These are phyloP conservation scores for Cercophora newfieldiana DNA, from an alignment of 495 filamentous ascomycete genomes.

Conservation along the genomic window DNA sequence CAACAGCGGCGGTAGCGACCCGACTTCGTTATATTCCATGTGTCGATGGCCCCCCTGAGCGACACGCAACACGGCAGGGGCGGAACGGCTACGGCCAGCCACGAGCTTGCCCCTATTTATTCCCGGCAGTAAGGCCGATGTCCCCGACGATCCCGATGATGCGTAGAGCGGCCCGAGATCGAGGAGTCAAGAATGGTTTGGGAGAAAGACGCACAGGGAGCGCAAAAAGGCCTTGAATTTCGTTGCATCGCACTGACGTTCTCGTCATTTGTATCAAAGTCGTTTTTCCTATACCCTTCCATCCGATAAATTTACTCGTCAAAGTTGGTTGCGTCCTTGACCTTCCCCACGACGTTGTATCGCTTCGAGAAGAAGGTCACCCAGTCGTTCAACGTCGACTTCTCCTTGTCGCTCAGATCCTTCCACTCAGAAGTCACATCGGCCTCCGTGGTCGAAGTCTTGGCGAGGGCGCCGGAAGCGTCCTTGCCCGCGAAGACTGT, in stretches of 20 bases:
- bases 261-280: neutral
- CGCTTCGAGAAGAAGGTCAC: slow-evolving; percentile 92
- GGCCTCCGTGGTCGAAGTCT: slow-evolving; percentile 81
- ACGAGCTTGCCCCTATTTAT: too few species aligned
- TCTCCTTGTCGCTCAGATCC: slow-evolving; percentile 83
- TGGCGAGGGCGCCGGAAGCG: slow-evolving; percentile 82
- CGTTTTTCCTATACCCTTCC: neutral
- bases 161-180: too few species aligned
- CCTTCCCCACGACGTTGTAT: slow-evolving; percentile 88
- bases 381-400: slow-evolving; percentile 85
- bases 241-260: neutral
- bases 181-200: neutral
- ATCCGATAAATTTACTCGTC: slow-evolving; percentile 24
- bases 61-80: too few species aligned
- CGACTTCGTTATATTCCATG: too few species aligned
- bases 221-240: neutral
- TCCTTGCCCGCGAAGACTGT: slow-evolving; percentile 95
- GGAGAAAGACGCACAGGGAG: neutral
- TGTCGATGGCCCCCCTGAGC: too few species aligned
- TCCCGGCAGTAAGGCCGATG: too few species aligned
- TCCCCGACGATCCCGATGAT: too few species aligned
- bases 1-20: too few species aligned
- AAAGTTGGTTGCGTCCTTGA: slow-evolving; percentile 58
- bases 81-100: too few species aligned
- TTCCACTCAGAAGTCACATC: slow-evolving; percentile 84